These are phyloP conservation scores for Endotrypanum monterogeii DNA, from an alignment of 208 protist genomes.

Conservation along the genomic window DNA sequence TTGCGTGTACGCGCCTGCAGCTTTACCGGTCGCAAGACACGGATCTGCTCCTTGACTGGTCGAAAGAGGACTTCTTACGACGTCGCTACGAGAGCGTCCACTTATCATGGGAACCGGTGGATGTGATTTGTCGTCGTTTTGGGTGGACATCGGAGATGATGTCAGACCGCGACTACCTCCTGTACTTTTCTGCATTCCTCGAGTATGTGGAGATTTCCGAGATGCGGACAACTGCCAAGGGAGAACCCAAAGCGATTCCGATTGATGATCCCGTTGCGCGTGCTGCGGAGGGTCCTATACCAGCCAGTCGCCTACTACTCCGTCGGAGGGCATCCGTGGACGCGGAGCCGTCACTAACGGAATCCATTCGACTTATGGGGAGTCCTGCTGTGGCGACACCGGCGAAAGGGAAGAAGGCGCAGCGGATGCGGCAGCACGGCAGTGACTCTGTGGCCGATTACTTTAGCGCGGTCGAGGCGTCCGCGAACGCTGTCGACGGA, in stretches of 20 bases:
- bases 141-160: slow-evolving; percentile 78
- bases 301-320: slow-evolving; percentile 71
- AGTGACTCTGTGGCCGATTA: slow-evolving; percentile 35
- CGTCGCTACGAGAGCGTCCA: slow-evolving; percentile 92
- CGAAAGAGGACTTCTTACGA: slow-evolving; percentile 86
- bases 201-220: slow-evolving; percentile 84
- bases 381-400: slow-evolving; percentile 55
- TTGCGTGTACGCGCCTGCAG: slow-evolving; percentile 63
- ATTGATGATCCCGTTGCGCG: slow-evolving; percentile 63
- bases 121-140: slow-evolving; percentile 79
- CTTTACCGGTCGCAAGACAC: slow-evolving; percentile 83
- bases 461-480: slow-evolving; percentile 59
- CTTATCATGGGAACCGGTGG: slow-evolving; percentile 88
- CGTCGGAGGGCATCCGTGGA: slow-evolving; percentile 58
- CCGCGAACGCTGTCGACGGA: slow-evolving; percentile 65
- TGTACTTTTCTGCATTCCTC: slow-evolving; percentile 82
- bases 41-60: slow-evolving; percentile 87
- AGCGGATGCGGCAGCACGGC: slow-evolving; percentile 33
- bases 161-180: slow-evolving; percentile 74
- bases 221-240: slow-evolving; percentile 48
- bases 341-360: slow-evolving; percentile 86
- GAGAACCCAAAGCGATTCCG: slow-evolving; percentile 45
- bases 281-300: slow-evolving; percentile 51
- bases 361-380: slow-evolving; percentile 88
- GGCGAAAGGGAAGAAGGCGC: slow-evolving; percentile 44